phyloP scores from a whole-genome alignment of 164 flowering plant species.

The Nymphaea colorata region DNA sequence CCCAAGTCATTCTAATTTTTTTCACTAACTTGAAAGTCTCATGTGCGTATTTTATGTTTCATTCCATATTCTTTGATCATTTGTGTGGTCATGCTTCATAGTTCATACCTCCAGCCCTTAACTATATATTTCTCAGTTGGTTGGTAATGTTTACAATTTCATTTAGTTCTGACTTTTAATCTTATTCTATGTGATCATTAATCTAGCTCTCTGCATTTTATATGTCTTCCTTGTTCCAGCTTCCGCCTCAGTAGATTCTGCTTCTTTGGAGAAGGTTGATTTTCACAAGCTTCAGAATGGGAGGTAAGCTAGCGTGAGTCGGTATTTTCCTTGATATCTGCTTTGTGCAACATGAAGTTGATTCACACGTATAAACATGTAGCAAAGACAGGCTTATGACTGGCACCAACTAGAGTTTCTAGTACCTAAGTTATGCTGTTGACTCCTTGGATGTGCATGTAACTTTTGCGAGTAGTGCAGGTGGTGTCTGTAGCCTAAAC shows the following conservation, averaged over 20 bases:
- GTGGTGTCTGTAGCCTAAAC: too few species aligned
- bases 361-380: not conserved
- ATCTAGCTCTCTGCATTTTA: not conserved
- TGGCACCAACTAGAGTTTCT: not conserved
- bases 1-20: constrained; percentile 13
- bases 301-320: constrained; percentile 30
- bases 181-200: not conserved
- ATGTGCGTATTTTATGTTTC: not conserved
- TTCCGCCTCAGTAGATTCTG: constrained; percentile 31
- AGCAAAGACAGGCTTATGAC: not conserved
- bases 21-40: not conserved
- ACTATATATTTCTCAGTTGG: not conserved
- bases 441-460: too few species aligned
- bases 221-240: constrained; percentile 29
- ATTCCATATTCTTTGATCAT: not conserved
- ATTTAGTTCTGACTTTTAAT: not conserved
- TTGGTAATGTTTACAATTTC: not conserved
- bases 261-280: constrained; percentile 51
- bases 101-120: not conserved
- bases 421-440: not conserved
- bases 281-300: constrained; percentile 96
- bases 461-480: too few species aligned
- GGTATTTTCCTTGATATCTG: not conserved
- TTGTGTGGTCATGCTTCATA: not conserved
- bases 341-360: not conserved